A percentile compares a stretch with the other conserved stretches of the same genome.
Evolutionary conservation across 1,284 basidiomycete species (phyloP).

Genomic region (Mycosarcoma maydis): DNA sequence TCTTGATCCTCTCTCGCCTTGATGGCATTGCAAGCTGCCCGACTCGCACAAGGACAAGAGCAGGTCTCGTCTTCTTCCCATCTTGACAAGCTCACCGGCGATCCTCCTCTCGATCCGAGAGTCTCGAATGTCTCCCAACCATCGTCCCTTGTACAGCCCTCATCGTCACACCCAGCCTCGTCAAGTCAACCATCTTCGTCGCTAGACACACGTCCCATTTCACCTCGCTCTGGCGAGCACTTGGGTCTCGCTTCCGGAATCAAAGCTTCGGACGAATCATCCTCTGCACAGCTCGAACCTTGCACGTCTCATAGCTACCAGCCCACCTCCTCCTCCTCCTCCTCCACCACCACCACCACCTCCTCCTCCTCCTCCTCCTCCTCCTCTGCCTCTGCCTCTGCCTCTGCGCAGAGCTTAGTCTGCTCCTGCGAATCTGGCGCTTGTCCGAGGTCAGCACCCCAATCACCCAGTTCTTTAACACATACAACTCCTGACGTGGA

Average conservation of each 20-base stretch:
- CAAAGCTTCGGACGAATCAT: background rate
- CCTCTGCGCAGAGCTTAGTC: too few species aligned
- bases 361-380: background rate
- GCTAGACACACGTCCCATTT: background rate
- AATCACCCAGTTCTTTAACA: background rate
- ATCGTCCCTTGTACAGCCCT: background rate
- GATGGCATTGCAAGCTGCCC: slow-evolving; percentile 24
- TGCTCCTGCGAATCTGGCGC: background rate
- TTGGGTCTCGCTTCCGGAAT: background rate
- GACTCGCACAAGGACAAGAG: slow-evolving; percentile 23
- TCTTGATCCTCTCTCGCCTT: slow-evolving; percentile 12
- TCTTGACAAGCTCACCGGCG: too few species aligned
- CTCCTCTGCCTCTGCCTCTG: too few species aligned
- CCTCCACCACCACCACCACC: background rate
- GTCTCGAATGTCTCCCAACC: slow-evolving; percentile 1
- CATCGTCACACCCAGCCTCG: background rate
- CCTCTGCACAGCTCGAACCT: background rate
- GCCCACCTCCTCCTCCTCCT: background rate
- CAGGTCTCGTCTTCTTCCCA: slow-evolving; percentile 8
- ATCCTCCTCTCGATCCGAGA: too few species aligned
- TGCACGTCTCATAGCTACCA: background rate
- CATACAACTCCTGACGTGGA: slow-evolving; percentile 1
- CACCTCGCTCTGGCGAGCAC: too few species aligned
- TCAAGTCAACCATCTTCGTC: background rate
- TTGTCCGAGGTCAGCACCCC: too few species aligned